Percentiles rank a stretch among this genome's conserved stretches.
These are phyloP conservation scores for Phytophthora tentaculata DNA, from an alignment of 352 stramenopile genomes.

Conservation along the genomic window DNA sequence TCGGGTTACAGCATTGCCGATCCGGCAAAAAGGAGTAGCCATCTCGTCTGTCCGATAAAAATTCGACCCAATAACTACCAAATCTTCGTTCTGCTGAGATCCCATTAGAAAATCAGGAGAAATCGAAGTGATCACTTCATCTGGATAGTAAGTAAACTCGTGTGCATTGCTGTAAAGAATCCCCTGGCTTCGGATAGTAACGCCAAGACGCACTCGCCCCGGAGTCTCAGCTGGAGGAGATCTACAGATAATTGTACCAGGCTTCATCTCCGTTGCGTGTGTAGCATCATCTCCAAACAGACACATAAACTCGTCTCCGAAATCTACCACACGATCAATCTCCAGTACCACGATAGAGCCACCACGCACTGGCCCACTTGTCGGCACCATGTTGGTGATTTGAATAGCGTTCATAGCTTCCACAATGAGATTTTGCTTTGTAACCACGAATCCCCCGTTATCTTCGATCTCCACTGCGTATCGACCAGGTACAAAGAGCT, in stretches of 20 bases:
- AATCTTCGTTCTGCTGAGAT: conserved; percentile 5
- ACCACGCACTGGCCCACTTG: conserved; percentile 34
- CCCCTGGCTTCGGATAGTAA: conserved; percentile 24
- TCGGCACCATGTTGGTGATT: conserved; percentile 6
- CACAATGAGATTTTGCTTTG: conserved; percentile 1
- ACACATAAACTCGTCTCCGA: conserved; percentile 30
- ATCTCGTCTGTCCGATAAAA: conserved; percentile 27
- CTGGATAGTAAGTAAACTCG: conserved; percentile 30
- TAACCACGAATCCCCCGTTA: conserved; percentile 15
- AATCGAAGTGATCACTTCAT: conserved; percentile 41
- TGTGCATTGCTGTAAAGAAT: background rate
- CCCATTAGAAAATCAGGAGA: conserved; percentile 12
- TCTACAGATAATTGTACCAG: conserved; percentile 25
- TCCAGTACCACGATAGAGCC: conserved; percentile 34
- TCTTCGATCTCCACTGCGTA: conserved; percentile 23
- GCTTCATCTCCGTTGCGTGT: conserved; percentile 12
- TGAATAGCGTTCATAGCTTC: conserved; percentile 6
- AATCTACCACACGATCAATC: conserved; percentile 7
- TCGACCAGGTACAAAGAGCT: conserved; percentile 3
- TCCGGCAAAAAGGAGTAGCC: conserved; percentile 32
- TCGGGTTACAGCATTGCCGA: conserved; percentile 21
- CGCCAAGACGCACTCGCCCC: conserved; percentile 22
- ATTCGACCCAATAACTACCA: conserved; percentile 35
- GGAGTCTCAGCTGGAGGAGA: conserved; percentile 23
- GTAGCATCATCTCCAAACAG: conserved; percentile 30